Base-by-base conservation (phyloP, 2,329 filamentous ascomycete species). In the Aspergillus phoenicis region DNA sequence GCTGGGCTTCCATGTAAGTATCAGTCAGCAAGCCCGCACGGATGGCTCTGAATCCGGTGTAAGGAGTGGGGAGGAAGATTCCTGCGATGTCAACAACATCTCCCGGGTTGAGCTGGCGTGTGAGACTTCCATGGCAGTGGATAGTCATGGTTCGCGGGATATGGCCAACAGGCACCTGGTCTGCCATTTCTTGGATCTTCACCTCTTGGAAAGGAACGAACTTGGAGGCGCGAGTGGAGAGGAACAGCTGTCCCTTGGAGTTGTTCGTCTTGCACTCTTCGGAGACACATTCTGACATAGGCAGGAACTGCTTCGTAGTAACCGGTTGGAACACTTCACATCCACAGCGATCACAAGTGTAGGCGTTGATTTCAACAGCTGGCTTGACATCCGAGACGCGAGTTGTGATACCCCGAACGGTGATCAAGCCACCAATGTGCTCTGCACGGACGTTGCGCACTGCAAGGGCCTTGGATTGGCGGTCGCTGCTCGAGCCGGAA, bases 121-220 rank as follows among this genome's bases (percentile, higher is more conserved):
- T 92, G 11, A 96, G 84, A 62, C 87, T 91, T 62, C 95, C 95
- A 72, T 96, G 90, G 77, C 93, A 97, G 70, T 96, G 86, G 22
- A 99, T 82, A 0, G 94, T 98, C 64, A 99, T 81, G 60, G 92
- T 92, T 61, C 95, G 87, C 33, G 95, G 95, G 70, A 99, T 99
- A 75, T 99, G 95, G 54, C 95, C 95, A 65, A 99, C 96, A 7
- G 95, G 95, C 0, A 99, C 95, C 77, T 99, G 95, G 75, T 99
- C 95, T n/a, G 95, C 93, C 87, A 98, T 91, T 75, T 99, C 95
- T 78, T 99, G 95, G 59, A 99, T 93, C 81, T 98, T 98, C 78
- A 98, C 88, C 78, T 99, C 95, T 77, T 99, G 95, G 82, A 99
- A 99, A 3, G 95, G 93, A 71, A 97, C 81, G 73, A 98, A 99